Evolutionary conservation across 108 stramenopile genomes (phyloP).

Genomic region (Nitzschia inconspicua): DNA sequence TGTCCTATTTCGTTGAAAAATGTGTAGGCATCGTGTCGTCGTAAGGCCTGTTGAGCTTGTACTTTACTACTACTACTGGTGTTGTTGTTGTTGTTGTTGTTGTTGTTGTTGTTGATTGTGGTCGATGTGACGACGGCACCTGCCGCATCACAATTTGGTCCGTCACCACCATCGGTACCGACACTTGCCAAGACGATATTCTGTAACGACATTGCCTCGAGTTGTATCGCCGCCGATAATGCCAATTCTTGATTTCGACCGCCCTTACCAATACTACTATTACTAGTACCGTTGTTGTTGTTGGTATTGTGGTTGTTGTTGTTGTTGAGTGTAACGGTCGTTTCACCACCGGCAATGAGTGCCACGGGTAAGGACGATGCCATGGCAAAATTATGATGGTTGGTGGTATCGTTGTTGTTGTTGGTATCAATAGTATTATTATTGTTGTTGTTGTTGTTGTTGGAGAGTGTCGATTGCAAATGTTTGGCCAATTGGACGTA

Average conservation of each 20-base stretch:
- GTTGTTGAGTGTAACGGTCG: conserved; percentile 72
- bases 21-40: conserved; percentile 63
- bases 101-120: conserved; percentile 40
- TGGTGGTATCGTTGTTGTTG: neutral
- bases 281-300: too few relatives aligned
- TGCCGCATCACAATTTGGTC: conserved; percentile 89
- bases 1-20: conserved; percentile 37
- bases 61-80: too few relatives aligned
- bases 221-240: conserved; percentile 57
- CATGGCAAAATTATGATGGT: neutral
- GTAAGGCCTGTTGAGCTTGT: conserved; percentile 50
- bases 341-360: conserved; percentile 86
- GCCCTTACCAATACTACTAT: conserved; percentile 70
- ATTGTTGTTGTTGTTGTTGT: conserved; percentile 9
- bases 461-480: conserved; percentile 31
- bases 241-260: conserved; percentile 90
- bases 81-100: too few relatives aligned
- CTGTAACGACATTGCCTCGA: conserved; percentile 49
- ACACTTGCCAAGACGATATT: conserved; percentile 71
- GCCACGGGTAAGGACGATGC: conserved; percentile 50
- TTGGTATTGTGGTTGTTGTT: too few relatives aligned
- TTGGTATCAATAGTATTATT: neutral
- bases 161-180: conserved; percentile 89
- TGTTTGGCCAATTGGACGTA: conserved; percentile 74
- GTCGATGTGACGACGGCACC: conserved; percentile 81